Evolutionary conservation across 331 rosid species (phyloP).

Genomic region (Stylosanthes scabra): DNA sequence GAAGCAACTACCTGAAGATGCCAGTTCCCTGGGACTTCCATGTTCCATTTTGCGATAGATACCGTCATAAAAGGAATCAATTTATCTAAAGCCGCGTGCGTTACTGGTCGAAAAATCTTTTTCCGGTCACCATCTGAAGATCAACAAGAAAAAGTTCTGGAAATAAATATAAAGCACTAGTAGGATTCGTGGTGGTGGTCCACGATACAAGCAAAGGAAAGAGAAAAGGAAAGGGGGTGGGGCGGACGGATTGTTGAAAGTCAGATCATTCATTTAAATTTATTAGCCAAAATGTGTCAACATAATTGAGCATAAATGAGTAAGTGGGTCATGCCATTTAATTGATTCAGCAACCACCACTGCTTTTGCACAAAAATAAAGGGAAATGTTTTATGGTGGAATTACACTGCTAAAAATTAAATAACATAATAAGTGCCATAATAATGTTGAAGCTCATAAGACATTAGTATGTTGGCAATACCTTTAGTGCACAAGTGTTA

Average conservation of each 20-base stretch:
- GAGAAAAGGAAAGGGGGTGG: not conserved
- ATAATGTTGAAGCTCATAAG: not conserved
- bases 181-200: conserved; percentile 19
- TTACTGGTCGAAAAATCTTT: conserved; percentile 13
- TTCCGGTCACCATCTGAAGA: conserved; percentile 34
- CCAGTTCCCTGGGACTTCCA: conserved; percentile 1
- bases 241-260: too few species aligned
- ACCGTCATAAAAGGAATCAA: not conserved
- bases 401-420: too few species aligned
- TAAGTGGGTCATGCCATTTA: not conserved
- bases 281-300: not conserved
- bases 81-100: conserved; percentile 15
- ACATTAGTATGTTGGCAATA: not conserved
- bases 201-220: not conserved
- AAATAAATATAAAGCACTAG: conserved; percentile 9
- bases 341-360: not conserved
- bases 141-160: conserved; percentile 21
- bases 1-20: conserved; percentile 18
- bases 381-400: not conserved
- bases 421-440: conserved; percentile 1
- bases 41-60: conserved; percentile 15
- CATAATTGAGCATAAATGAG: not conserved
- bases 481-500: too few species aligned
- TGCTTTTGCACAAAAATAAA: not conserved
- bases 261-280: not conserved